Evolutionary conservation across 2,329 filamentous ascomycete species (phyloP).

Genomic region (Alternaria rosae): DNA sequence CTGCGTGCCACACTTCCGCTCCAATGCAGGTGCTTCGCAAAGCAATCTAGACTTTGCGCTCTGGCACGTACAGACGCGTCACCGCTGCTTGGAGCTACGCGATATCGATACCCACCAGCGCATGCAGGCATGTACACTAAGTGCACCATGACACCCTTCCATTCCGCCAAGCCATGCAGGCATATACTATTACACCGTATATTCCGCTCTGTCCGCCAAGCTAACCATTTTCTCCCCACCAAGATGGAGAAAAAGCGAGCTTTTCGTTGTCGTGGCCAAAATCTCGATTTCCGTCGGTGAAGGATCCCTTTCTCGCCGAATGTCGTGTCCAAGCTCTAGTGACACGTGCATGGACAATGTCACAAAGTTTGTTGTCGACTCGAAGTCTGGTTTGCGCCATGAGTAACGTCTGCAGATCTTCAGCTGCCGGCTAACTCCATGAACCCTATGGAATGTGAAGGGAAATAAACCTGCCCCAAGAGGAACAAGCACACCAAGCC

Average conservation of each 20-base stretch:
- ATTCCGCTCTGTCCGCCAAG: conserved; percentile 22
- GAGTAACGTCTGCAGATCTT: background rate
- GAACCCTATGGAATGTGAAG: background rate
- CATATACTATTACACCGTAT: conserved; percentile 1
- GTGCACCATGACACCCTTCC: conserved; percentile 4
- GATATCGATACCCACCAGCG: conserved; percentile 1
- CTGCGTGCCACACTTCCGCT: conserved; percentile 2
- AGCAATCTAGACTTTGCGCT: background rate
- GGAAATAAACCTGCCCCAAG: background rate
- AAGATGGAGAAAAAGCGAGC: background rate
- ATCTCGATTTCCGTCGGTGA: background rate
- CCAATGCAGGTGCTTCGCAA: background rate
- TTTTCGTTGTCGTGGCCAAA: background rate
- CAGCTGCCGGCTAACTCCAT: background rate
- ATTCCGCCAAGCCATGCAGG: conserved; percentile 17
- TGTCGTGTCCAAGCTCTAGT: background rate
- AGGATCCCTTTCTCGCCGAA: background rate
- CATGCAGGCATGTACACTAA: conserved; percentile 7
- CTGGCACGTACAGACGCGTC: background rate
- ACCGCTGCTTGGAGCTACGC: background rate
- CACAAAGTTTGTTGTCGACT: background rate
- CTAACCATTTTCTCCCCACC: background rate
- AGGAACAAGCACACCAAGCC: conserved; percentile 3
- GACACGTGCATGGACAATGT: background rate
- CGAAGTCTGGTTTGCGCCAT: background rate